Conservation (phyloP, 2,329 filamentous ascomycete genomes). For the Arthrobotrys iridis region DNA sequence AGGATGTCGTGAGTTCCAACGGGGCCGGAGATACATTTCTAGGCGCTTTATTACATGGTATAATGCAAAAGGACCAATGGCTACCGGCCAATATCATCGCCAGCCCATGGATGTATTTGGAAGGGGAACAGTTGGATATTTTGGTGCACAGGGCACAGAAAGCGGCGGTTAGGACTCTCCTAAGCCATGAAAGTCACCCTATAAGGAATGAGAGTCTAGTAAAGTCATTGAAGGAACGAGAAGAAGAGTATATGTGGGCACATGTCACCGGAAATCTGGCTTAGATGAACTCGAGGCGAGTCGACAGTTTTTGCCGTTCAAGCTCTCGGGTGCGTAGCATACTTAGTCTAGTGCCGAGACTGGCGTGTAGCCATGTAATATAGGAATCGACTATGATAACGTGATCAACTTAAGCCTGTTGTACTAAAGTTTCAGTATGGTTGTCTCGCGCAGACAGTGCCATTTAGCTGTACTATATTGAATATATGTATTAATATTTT, state of each 20-base stretch:
- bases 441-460: too few relatives aligned
- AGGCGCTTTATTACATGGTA: constrained; percentile 23
- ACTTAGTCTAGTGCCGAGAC: too few relatives aligned
- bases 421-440: too few relatives aligned
- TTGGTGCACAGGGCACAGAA: constrained; percentile 8
- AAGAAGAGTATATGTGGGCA: constrained; percentile 2
- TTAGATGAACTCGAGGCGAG: too few relatives aligned
- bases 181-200: constrained; percentile 15
- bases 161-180: background rate
- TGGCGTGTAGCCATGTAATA: too few relatives aligned
- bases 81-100: background rate
- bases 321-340: too few relatives aligned
- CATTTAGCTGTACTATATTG: too few relatives aligned
- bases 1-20: constrained; percentile 17
- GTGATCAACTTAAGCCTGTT: too few relatives aligned
- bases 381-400: too few relatives aligned
- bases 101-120: constrained; percentile 15
- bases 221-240: background rate
- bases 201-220: background rate
- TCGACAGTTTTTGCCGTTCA: too few relatives aligned
- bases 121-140: background rate
- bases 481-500: too few relatives aligned
- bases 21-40: constrained; percentile 46
- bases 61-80: background rate
- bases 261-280: background rate